Evolutionary conservation across 805 yeast genomes (phyloP).

Genomic region (Alloascoidea hylecoeti): DNA sequence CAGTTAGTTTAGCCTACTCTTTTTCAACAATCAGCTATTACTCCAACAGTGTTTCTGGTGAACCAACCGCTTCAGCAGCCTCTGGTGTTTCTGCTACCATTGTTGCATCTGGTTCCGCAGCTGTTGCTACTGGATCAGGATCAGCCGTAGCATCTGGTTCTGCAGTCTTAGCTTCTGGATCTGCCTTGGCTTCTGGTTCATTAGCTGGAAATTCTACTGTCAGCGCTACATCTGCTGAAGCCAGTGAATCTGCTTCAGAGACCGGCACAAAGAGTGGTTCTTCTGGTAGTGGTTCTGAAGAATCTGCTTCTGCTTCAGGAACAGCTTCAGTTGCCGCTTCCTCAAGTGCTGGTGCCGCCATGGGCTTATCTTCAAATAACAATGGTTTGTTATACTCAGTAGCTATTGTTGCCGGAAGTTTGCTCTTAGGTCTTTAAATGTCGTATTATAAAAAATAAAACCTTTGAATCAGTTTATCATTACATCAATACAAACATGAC

Average conservation of each 20-base stretch:
- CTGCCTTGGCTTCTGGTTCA: not conserved
- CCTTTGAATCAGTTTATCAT: no score
- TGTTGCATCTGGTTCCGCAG: not conserved
- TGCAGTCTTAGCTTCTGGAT: conserved; percentile 1
- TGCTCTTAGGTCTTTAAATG: no score
- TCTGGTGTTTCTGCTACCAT: not conserved
- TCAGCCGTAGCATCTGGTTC: not conserved
- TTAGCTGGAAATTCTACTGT: not conserved
- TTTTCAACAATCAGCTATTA: not conserved
- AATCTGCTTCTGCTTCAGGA: not conserved
- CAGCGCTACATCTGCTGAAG: no score
- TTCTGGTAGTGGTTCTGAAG: not conserved
- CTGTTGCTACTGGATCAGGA: not conserved
- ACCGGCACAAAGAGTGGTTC: not conserved
- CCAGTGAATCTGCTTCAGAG: not conserved
- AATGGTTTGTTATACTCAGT: not conserved
- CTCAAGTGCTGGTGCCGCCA: not conserved
- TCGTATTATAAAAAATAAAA: no score
- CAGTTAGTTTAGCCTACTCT: not conserved
- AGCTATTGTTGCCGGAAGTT: not conserved
- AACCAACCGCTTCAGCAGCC: not conserved
- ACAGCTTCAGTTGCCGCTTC: not conserved
- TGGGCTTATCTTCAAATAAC: not conserved
- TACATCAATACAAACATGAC: no score
- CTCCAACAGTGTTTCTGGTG: not conserved